These are phyloP conservation scores for Zygotorulaspora sp. DNA, from an alignment of 805 yeast species.

Conservation along the genomic window DNA sequence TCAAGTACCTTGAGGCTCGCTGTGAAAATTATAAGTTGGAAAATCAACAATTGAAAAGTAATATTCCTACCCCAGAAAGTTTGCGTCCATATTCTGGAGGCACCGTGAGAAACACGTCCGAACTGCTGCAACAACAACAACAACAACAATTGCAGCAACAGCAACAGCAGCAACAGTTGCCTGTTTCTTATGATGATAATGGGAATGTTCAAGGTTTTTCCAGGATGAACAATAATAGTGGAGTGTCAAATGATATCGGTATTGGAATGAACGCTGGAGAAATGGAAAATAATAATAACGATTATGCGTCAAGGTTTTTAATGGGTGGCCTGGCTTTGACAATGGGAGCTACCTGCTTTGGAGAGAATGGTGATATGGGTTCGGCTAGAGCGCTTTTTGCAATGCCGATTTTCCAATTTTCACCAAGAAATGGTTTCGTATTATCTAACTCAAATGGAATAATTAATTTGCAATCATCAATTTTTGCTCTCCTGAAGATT, in stretches of 20 bases:
- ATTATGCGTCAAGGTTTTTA: conserved; percentile 45
- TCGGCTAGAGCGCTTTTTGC: conserved; percentile 43
- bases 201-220: not conserved
- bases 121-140: conserved; percentile 12
- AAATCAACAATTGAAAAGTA: conserved; percentile 39
- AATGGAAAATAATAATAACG: conserved; percentile 4
- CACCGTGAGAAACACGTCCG: conserved; percentile 11
- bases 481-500: conserved; percentile 29
- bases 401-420: conserved; percentile 40
- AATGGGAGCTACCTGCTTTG: conserved; percentile 56
- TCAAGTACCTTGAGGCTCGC: conserved; percentile 63
- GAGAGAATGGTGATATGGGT: conserved; percentile 44
- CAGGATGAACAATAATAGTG: not conserved
- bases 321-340: conserved; percentile 63
- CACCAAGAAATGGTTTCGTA: conserved; percentile 19
- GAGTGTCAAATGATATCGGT: not conserved
- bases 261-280: conserved; percentile 1
- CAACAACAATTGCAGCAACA: conserved; percentile 7
- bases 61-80: conserved; percentile 15
- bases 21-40: conserved; percentile 47
- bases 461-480: conserved; percentile 26
- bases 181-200: not conserved
- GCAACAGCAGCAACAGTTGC: conserved; percentile 2
- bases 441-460: conserved; percentile 27
- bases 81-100: conserved; percentile 10